A percentile compares a stretch with the other conserved stretches of the same genome.
Evolutionary conservation across 2,329 filamentous ascomycete species (phyloP).

Genomic region (Mycocentrospora acerina): DNA sequence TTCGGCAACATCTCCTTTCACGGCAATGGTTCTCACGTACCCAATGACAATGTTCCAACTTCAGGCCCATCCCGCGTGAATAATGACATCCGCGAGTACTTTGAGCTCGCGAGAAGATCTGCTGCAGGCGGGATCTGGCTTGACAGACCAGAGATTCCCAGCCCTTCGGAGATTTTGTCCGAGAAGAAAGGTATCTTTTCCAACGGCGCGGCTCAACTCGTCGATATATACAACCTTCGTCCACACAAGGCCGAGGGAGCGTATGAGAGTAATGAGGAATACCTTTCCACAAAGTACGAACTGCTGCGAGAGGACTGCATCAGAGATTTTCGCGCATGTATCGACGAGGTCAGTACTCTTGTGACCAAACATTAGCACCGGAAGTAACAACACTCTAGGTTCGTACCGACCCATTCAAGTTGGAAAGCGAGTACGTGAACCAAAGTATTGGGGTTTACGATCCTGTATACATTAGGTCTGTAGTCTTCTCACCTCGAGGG

Average conservation of each 20-base stretch:
- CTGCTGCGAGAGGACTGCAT: conserved; percentile 75
- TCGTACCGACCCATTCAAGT: conserved; percentile 21
- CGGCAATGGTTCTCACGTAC: conserved; percentile 3
- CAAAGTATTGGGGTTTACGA: conserved; percentile 41
- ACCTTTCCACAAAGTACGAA: conserved; percentile 72
- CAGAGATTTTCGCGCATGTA: conserved; percentile 67
- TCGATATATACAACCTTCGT: conserved; percentile 23
- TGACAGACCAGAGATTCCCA: conserved; percentile 57
- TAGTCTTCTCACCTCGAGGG: conserved; percentile 64
- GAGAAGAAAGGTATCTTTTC: conserved; percentile 1
- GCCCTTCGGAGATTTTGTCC: conserved; percentile 51
- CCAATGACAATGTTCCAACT: conserved; percentile 15
- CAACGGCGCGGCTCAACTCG: conserved; percentile 13
- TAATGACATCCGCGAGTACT: conserved; percentile 33
- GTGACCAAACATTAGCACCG: too few species aligned
- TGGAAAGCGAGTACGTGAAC: conserved; percentile 54
- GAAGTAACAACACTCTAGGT: conserved; percentile 32
- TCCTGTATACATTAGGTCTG: conserved; percentile 65
- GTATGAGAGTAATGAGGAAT: conserved; percentile 64
- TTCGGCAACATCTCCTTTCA: conserved; percentile 3
- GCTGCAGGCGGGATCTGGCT: conserved; percentile 30
- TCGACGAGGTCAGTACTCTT: conserved; percentile 46
- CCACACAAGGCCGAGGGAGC: conserved; percentile 46
- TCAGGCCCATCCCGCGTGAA: conserved; percentile 13
- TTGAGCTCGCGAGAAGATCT: conserved; percentile 13